phyloP scores from a whole-genome alignment of 2,329 filamentous ascomycete genomes.

The Talaromyces sp. region DNA sequence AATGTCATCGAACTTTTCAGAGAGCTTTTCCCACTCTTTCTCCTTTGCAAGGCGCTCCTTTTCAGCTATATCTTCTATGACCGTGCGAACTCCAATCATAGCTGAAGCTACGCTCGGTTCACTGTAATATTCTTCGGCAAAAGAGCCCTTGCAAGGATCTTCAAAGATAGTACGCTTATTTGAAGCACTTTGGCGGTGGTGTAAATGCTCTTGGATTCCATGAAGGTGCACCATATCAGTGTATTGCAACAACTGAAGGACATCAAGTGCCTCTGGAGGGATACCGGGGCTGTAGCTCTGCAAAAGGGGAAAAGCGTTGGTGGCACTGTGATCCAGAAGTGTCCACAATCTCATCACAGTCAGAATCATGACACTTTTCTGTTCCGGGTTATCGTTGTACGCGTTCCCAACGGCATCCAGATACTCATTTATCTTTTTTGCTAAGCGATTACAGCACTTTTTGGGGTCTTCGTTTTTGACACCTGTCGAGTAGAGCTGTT shows the following conservation, averaged over 20 bases:
- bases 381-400: conserved; percentile 43
- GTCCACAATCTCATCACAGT: conserved; percentile 54
- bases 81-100: neutral
- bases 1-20: neutral
- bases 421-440: conserved; percentile 30
- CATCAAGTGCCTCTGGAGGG: conserved; percentile 44
- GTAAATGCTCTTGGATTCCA: conserved; percentile 46
- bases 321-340: conserved; percentile 46
- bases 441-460: conserved; percentile 23
- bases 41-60: neutral
- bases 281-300: conserved; percentile 48
- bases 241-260: conserved; percentile 45
- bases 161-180: conserved; percentile 43
- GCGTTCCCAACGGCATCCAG: conserved; percentile 24
- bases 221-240: conserved; percentile 48
- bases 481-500: neutral
- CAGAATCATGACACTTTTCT: conserved; percentile 49
- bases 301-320: conserved; percentile 42
- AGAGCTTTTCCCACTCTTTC: neutral
- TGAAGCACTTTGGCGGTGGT: conserved; percentile 25
- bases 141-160: conserved; percentile 34
- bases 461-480: neutral
- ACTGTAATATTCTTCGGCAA: conserved; percentile 45
- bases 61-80: neutral
- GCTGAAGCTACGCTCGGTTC: neutral